Conservation (phyloP, 1,284 basidiomycete species). For the Ceratorhiza oryzae-sativae region DNA sequence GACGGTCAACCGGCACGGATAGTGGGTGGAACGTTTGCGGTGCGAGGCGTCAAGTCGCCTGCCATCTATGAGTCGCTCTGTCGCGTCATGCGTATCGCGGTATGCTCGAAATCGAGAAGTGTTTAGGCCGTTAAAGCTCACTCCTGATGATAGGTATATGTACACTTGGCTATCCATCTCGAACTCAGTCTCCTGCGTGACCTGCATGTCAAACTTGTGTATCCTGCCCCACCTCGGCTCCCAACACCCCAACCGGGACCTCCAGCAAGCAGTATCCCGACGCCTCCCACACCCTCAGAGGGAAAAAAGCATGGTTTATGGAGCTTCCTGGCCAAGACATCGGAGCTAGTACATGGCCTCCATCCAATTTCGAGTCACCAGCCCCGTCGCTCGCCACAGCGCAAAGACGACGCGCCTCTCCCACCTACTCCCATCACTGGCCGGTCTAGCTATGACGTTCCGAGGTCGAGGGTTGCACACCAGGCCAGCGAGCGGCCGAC, state of each 20-base stretch:
- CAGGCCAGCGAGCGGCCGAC: slow-evolving; percentile 6
- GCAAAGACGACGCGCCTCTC: slow-evolving; percentile 12
- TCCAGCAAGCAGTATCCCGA: background rate
- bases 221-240: slow-evolving; percentile 41
- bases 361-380: slow-evolving; percentile 2
- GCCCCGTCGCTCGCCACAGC: slow-evolving; percentile 24
- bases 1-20: slow-evolving; percentile 44
- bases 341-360: slow-evolving; percentile 34
- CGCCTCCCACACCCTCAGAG: slow-evolving; percentile 29
- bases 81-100: slow-evolving; percentile 56
- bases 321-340: slow-evolving; percentile 36
- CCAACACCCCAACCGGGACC: background rate
- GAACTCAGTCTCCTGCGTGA: slow-evolving; percentile 67
- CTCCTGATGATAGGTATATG: slow-evolving; percentile 55
- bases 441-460: slow-evolving; percentile 5
- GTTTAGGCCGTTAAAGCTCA: background rate
- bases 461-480: background rate
- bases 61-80: slow-evolving; percentile 57
- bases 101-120: slow-evolving; percentile 13
- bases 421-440: background rate
- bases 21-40: slow-evolving; percentile 66
- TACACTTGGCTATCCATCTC: slow-evolving; percentile 64
- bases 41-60: slow-evolving; percentile 57
- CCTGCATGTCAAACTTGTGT: slow-evolving; percentile 58
- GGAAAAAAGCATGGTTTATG: slow-evolving; percentile 38